Base-by-base conservation (phyloP, 805 yeast species). In the Candida palmyrensis region DNA sequence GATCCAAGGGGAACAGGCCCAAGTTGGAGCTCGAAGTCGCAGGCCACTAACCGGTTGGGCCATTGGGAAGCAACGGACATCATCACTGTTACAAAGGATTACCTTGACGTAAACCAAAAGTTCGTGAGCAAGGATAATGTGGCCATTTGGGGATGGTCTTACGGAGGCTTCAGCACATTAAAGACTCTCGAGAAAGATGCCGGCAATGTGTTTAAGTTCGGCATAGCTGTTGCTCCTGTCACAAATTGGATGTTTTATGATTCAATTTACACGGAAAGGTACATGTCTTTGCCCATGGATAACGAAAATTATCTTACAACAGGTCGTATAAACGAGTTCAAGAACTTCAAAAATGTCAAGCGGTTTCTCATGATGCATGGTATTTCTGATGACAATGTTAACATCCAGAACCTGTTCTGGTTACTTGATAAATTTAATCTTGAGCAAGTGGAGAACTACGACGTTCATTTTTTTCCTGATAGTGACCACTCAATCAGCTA, bases 131-230 rank as follows among this genome's bases (percentile, higher is more conserved):
- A 64, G 16, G 62, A 70, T 3, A 72, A 75, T 39, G 78, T 86
- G 9, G 94, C 95, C 0, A 75, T 90, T 35, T 92, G 97, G 90
- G 98, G 98, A 6, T 92, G 98, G 98, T 84, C 95, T 15, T 92
- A 90, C 53, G 98, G 98, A 30, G 98, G 97, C 0, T 92, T 77
- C 53, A 73, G 87, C 70, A 88, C 98, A 0, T 70, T 92, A 46
- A 92, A 89, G 59, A 82, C 95, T 0, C 62, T 92, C 29, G 97
- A 92, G 57, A 68, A 69, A 15, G 97, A 92, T 57, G 86, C 87
- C 12, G 68, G 64, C 4, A 62, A 75, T 23, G 75, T 78, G 11
- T 89, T 92, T 69, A 75, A 75, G 37, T 92, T 79, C 55, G 97
- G 97, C 7, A 78, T 88, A 72, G 81, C 97, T 0, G 97, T 92